phyloP scores from a whole-genome alignment of 1,139 yeast species.

The Yamadazyma trypodendri region DNA sequence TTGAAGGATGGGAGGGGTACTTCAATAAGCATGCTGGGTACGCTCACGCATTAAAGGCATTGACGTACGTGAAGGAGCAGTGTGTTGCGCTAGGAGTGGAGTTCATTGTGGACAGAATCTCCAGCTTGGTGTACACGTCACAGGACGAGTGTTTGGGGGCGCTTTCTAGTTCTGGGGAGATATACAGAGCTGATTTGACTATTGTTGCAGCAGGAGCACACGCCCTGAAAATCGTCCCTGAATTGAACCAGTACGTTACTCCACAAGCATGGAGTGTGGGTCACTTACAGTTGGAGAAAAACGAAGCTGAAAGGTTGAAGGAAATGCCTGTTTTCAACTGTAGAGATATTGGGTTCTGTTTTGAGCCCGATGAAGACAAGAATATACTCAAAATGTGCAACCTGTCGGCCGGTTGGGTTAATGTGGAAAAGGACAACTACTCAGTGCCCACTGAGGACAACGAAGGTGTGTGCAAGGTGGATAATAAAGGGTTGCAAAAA shows the following conservation, averaged over 20 bases:
- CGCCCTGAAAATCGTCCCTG: conserved; percentile 30
- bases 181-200: conserved; percentile 23
- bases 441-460: conserved; percentile 17
- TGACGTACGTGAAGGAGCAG: conserved; percentile 20
- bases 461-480: conserved; percentile 14
- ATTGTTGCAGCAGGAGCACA: conserved; percentile 38
- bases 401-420: conserved; percentile 19
- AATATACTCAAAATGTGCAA: conserved; percentile 21
- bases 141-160: conserved; percentile 12
- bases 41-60: conserved; percentile 16
- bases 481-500: conserved; percentile 9
- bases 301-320: conserved; percentile 29
- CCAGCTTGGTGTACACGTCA: conserved; percentile 15
- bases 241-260: conserved; percentile 24
- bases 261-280: conserved; percentile 37
- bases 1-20: conserved; percentile 17
- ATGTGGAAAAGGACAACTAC: conserved; percentile 7
- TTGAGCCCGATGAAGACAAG: conserved; percentile 25
- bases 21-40: conserved; percentile 17
- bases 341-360: conserved; percentile 29
- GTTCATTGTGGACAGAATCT: conserved; percentile 28
- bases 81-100: conserved; percentile 28
- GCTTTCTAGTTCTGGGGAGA: conserved; percentile 9
- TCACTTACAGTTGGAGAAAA: conserved; percentile 32
- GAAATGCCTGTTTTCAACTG: conserved; percentile 42